phyloP scores from a whole-genome alignment of 176 grass and related monocot genomes.

The Guadua angustifolia region DNA sequence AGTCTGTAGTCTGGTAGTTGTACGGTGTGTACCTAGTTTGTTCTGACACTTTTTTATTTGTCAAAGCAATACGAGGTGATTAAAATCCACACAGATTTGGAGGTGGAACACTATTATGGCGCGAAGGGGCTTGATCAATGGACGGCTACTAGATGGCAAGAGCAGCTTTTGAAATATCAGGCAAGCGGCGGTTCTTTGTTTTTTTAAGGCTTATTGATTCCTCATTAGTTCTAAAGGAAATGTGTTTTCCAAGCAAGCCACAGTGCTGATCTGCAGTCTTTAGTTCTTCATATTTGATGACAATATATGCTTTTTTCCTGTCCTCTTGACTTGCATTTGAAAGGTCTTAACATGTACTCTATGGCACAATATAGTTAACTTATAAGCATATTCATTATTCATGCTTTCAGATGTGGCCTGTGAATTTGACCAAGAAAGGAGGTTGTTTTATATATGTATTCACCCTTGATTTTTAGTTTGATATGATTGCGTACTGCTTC shows the following conservation, averaged over 20 bases:
- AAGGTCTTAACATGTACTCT: constrained; percentile 8
- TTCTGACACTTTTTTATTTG: constrained; percentile 8
- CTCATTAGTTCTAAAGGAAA: constrained; percentile 26
- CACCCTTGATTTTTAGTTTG: background rate
- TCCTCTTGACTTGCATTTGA: background rate
- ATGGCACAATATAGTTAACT: background rate
- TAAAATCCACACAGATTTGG: constrained; percentile 70
- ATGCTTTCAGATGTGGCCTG: background rate
- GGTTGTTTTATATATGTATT: background rate
- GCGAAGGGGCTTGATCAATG: constrained; percentile 74
- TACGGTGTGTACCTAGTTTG: constrained; percentile 5
- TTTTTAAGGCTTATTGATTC: constrained; percentile 25
- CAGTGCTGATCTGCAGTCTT: background rate
- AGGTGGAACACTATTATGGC: constrained; percentile 68
- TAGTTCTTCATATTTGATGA: background rate
- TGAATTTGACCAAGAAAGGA: constrained; percentile 4
- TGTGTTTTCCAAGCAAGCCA: constrained; percentile 7
- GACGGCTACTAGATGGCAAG: constrained; percentile 74
- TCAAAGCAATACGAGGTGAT: constrained; percentile 81
- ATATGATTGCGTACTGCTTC: constrained; percentile 21
- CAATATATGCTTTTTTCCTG: background rate
- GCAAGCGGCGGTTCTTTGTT: constrained; percentile 34
- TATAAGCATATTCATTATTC: constrained; percentile 1
- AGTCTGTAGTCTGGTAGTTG: background rate
- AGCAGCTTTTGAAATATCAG: constrained; percentile 68